Base-by-base conservation (phyloP, 108 stramenopile species). In the Cyclotella sp. region DNA sequence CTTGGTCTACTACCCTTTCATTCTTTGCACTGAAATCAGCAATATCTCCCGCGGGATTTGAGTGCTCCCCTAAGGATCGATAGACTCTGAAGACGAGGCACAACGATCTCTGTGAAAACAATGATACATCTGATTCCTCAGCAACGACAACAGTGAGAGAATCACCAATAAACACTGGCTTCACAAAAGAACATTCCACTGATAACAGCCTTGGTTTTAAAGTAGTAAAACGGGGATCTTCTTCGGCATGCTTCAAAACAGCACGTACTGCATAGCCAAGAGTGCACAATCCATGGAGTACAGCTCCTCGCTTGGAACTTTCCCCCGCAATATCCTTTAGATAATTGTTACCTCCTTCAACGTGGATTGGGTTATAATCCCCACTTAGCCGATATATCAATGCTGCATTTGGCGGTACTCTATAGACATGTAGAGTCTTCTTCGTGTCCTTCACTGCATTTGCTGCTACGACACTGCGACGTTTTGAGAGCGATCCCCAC, bases 331-430 rank as follows among this genome's bases (percentile, higher is more conserved):
- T 55, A 9, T 88, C 82, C 1, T 78, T 62, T 27, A 69, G 19
- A 51, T 63, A 77, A 7, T 41, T 22, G 46, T 22, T 58, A 19
- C 34, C 61, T 3, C 52, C 81, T 28, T 89, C 86, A 42, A 93
- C 93, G 68, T 98, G 97, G 57, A 98, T 92, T 40, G 87, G 85
- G 71, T 98, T 98, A 64, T 91, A 91, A 83, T 98, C 97, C 1
- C 97, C 97, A 55, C 89, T 91, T 10, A 97, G 73, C 34, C 96
- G 89, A 82, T 97, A 97, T 28, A 95, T 47, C 15, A 95, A 84
- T 13, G 96, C 91, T 76, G 93, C 91, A 55, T 85, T 88, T 16
- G 60, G 54, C 11, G 84, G 60, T 52, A 90, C 91, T 26, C 34
- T 53, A 57, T 80, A 90, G 19, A 24, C 16, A 43, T 58, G 26